Evolutionary conservation across 768 basidiomycete species (phyloP), one percentile per base, ranked within the genome.

Genomic region (Mycena latifolia): DNA sequence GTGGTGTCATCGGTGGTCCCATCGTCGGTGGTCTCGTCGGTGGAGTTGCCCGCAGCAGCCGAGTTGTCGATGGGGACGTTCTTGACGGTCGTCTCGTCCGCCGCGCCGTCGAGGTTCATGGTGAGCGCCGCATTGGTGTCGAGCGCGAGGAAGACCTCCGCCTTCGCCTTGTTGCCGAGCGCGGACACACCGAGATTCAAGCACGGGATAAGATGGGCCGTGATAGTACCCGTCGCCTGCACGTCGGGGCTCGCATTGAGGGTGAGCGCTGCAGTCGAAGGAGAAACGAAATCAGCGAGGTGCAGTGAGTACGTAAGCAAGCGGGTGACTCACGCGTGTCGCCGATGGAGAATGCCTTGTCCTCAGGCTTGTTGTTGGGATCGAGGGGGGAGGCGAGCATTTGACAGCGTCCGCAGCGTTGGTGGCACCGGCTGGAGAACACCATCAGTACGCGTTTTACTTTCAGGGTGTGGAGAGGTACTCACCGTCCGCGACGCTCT

Each of bases 141-240:
- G 41, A 79, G 69, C 65, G 68, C 31, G 55, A 72, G 41, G 54
- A 52, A 66, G 41, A 70, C 48, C 29, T 57, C 28, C 15, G 71
- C 71, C 28, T 61, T 51, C 4, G 64, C 71, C 50, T 68, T 72
- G 47, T 57, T 57, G 7, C 64, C 71, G 29, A 72, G 52, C 1
- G 69, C 71, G 22, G 59, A 56, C 51, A 80, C 65, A 24, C 78
- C 78, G 58, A 79, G 67, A 55, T 68, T 72, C 27, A 72, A 48
- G 14, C 62, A 55, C 0, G 78, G 79, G 62, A 77, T 78, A 45
- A 80, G 69, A 50, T 81, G 77, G 17, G 73, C 78, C 12, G 71
- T 67, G 52, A 79, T 43, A 18, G 65, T 70, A 29, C 74, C 75
- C 29, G 72, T 71, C 22, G 74, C 67, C 17, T 66, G 65, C 17